Conservation (phyloP, 352 stramenopile genomes). For the Thalassiosira mediterranea region DNA sequence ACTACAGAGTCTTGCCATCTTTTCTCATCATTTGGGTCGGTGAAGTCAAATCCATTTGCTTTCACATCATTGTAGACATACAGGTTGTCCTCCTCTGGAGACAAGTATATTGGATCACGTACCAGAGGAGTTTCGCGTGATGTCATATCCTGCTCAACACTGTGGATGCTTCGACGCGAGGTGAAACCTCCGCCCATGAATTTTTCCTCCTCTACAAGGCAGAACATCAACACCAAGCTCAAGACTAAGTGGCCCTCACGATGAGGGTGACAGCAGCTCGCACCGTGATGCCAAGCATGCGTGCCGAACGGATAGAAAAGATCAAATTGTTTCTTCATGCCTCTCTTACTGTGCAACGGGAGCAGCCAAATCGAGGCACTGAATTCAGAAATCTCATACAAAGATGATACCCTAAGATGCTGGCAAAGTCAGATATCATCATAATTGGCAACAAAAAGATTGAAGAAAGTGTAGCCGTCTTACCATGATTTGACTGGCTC, state of each 20-base stretch:
- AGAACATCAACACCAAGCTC: slow-evolving; percentile 34
- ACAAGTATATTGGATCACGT: slow-evolving; percentile 46
- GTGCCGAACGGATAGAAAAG: slow-evolving; percentile 16
- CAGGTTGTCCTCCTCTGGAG: slow-evolving; percentile 40
- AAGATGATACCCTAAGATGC: too few relatives aligned
- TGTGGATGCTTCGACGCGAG: background rate
- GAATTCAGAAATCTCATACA: slow-evolving; percentile 51
- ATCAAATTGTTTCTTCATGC: slow-evolving; percentile 17
- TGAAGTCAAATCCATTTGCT: slow-evolving; percentile 38
- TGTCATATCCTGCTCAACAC: slow-evolving; percentile 38
- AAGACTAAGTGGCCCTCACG: slow-evolving; percentile 26
- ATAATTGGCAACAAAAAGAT: too few relatives aligned
- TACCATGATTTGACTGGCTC: slow-evolving; percentile 48
- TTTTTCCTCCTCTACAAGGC: slow-evolving; percentile 44
- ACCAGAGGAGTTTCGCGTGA: background rate
- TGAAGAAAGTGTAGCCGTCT: too few relatives aligned
- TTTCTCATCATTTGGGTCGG: slow-evolving; percentile 23
- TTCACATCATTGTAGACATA: slow-evolving; percentile 28
- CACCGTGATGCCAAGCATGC: slow-evolving; percentile 8
- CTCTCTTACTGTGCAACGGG: slow-evolving; percentile 26
- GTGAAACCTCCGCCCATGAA: slow-evolving; percentile 7
- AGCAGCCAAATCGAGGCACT: slow-evolving; percentile 38
- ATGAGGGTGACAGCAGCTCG: slow-evolving; percentile 25
- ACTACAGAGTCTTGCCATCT: slow-evolving; percentile 32
- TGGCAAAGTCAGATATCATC: too few relatives aligned